phyloP scores from a whole-genome alignment of 495 filamentous ascomycete genomes.

The Peziza echinospora region DNA sequence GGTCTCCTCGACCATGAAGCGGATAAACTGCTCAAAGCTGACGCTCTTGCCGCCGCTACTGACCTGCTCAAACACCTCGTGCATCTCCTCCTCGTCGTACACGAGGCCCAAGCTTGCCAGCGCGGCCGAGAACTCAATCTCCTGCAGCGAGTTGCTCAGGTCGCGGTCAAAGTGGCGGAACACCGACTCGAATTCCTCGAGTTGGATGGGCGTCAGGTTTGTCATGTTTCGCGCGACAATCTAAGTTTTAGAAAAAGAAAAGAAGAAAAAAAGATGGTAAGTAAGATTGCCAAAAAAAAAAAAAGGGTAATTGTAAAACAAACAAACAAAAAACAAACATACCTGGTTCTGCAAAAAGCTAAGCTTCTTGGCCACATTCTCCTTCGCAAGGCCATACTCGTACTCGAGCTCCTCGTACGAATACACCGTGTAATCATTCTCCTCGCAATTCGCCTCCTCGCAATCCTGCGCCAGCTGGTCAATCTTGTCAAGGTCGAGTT shows the following conservation, averaged over 20 bases:
- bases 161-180: slow-evolving; percentile 98
- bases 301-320: too few species aligned
- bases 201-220: slow-evolving; percentile 88
- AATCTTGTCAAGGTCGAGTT: slow-evolving; percentile 48
- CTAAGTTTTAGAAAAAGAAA: slow-evolving; percentile 2
- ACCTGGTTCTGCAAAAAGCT: slow-evolving; percentile 91
- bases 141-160: slow-evolving; percentile 66
- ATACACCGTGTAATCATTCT: slow-evolving; percentile 97
- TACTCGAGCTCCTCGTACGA: slow-evolving; percentile 90
- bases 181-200: slow-evolving; percentile 94
- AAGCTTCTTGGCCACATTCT: slow-evolving; percentile 82
- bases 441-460: slow-evolving; percentile 89
- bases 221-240: slow-evolving; percentile 95
- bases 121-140: slow-evolving; percentile 87
- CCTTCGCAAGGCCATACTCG: slow-evolving; percentile 74
- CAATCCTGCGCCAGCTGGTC: slow-evolving; percentile 63
- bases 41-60: slow-evolving; percentile 52
- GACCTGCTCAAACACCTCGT: slow-evolving; percentile 66
- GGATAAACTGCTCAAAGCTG: slow-evolving; percentile 95
- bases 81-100: slow-evolving; percentile 92
- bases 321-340: not conserved
- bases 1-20: slow-evolving; percentile 96
- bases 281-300: too few species aligned
- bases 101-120: slow-evolving; percentile 82
- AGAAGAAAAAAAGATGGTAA: too few species aligned